Percentiles rank a stretch among this genome's conserved stretches.
phyloP scores from a whole-genome alignment of 352 stramenopile genomes.

The Blastocystis sp. region DNA sequence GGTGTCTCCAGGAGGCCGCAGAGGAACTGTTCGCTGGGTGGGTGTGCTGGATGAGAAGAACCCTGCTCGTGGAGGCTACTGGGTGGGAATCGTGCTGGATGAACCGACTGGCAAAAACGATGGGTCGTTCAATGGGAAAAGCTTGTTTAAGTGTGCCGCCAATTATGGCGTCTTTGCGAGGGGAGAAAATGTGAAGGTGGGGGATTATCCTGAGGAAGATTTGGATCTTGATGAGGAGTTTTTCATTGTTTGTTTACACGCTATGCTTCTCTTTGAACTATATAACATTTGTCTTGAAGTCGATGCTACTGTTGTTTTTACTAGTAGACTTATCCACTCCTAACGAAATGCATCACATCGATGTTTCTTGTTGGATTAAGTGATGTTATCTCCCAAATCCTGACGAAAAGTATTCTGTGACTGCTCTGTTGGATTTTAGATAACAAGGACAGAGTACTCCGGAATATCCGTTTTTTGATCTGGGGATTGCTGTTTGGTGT shows the following conservation, averaged over 20 bases:
- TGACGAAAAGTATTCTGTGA: not conserved
- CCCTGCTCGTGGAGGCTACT: slow-evolving; percentile 70
- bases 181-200: slow-evolving; percentile 80
- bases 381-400: slow-evolving; percentile 36
- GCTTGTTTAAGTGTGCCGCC: slow-evolving; percentile 83
- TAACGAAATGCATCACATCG: slow-evolving; percentile 54
- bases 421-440: not conserved
- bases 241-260: slow-evolving; percentile 49
- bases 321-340: slow-evolving; percentile 20
- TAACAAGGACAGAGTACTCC: not conserved
- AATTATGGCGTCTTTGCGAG: slow-evolving; percentile 89
- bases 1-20: slow-evolving; percentile 85
- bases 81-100: slow-evolving; percentile 89
- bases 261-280: not conserved
- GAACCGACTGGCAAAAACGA: slow-evolving; percentile 87
- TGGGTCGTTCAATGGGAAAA: slow-evolving; percentile 80
- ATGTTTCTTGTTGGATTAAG: slow-evolving; percentile 15
- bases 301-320: not conserved
- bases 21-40: slow-evolving; percentile 83
- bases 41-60: slow-evolving; percentile 74
- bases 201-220: slow-evolving; percentile 74
- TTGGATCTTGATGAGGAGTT: slow-evolving; percentile 73
- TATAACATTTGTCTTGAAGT: not conserved
- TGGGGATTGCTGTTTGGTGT: slow-evolving; percentile 23
- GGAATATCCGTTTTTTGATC: slow-evolving; percentile 18